A percentile compares a stretch with the other conserved stretches of the same genome.
phyloP scores from a whole-genome alignment of 1,284 basidiomycete species.

The Apiotrichum akiyoshidainum region DNA sequence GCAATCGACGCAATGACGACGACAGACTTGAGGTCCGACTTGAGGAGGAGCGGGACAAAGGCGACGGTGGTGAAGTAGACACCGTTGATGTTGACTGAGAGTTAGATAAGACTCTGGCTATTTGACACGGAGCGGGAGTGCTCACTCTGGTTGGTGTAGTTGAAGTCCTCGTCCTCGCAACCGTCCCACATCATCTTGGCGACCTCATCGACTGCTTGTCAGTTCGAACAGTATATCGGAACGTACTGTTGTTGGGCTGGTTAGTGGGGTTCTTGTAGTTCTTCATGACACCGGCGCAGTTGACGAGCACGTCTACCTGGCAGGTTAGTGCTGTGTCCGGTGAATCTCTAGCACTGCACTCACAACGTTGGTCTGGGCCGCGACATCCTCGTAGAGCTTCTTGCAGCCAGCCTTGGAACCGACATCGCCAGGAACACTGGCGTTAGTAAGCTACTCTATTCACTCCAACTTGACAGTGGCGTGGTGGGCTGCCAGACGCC shows the following conservation, averaged over 20 bases:
- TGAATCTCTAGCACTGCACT: background rate
- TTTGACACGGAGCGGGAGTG: background rate
- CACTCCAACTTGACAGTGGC: background rate
- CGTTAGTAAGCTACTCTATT: background rate
- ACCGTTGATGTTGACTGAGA: conserved; percentile 37
- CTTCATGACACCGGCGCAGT: conserved; percentile 42
- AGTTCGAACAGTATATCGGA: background rate
- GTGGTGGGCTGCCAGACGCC: background rate
- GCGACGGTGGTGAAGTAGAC: conserved; percentile 46
- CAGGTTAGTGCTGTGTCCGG: background rate
- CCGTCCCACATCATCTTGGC: conserved; percentile 41
- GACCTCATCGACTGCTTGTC: conserved; percentile 7
- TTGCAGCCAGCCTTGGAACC: conserved; percentile 39
- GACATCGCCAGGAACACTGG: conserved; percentile 47
- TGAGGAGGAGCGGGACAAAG: conserved; percentile 40
- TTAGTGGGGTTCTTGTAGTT: conserved; percentile 30
- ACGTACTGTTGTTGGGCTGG: conserved; percentile 37
- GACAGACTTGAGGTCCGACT: conserved; percentile 41
- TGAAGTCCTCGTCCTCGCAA: conserved; percentile 35
- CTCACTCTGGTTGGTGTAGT: conserved; percentile 27
- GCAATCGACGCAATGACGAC: conserved; percentile 47
- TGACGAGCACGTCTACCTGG: conserved; percentile 40
- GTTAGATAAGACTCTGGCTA: background rate
- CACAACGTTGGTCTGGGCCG: conserved; percentile 26
- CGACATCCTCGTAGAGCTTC: conserved; percentile 37